Percentiles rank a stretch among this genome's conserved stretches.
These are phyloP conservation scores for Cyberlindnera maclurae DNA, from an alignment of 805 yeast genomes.

Conservation along the genomic window DNA sequence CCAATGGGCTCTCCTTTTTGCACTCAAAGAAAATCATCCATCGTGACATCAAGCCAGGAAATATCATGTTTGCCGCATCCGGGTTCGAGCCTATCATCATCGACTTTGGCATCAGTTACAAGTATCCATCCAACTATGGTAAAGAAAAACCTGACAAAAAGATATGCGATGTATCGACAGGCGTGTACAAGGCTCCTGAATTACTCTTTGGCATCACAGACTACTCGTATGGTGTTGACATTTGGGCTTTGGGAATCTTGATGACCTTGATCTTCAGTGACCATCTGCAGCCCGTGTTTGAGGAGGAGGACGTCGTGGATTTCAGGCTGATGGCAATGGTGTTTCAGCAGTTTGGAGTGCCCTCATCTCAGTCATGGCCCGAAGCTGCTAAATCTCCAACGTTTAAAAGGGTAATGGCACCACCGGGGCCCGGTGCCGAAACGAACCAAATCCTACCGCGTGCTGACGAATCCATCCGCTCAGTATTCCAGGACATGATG, in stretches of 20 bases:
- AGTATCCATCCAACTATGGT: slow-evolving; percentile 51
- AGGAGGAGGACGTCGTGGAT: slow-evolving; percentile 41
- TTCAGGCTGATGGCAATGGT: slow-evolving; percentile 49
- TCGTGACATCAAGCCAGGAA: slow-evolving; percentile 86
- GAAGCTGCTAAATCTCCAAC: slow-evolving; percentile 33
- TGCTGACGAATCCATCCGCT: slow-evolving; percentile 17
- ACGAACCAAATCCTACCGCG: slow-evolving; percentile 30
- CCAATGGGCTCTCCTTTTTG: slow-evolving; percentile 48
- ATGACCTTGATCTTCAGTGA: slow-evolving; percentile 43
- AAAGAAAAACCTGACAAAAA: slow-evolving; percentile 37
- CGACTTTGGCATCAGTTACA: slow-evolving; percentile 35
- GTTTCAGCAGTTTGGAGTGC: slow-evolving; percentile 57
- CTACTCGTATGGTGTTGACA: slow-evolving; percentile 52
- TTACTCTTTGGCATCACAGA: slow-evolving; percentile 50
- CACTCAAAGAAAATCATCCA: slow-evolving; percentile 79
- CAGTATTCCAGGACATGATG: slow-evolving; percentile 37
- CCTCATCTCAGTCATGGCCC: slow-evolving; percentile 37
- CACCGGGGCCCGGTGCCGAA: slow-evolving; percentile 19
- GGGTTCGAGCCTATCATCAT: slow-evolving; percentile 28
- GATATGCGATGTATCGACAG: slow-evolving; percentile 55
- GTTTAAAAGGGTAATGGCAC: slow-evolving; percentile 25
- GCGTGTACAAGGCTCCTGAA: slow-evolving; percentile 70
- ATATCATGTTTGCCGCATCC: slow-evolving; percentile 46
- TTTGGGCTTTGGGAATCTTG: slow-evolving; percentile 68
- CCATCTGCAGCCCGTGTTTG: slow-evolving; percentile 32